Conservation (phyloP, 768 basidiomycete genomes). For the Suillus occidentalis region DNA sequence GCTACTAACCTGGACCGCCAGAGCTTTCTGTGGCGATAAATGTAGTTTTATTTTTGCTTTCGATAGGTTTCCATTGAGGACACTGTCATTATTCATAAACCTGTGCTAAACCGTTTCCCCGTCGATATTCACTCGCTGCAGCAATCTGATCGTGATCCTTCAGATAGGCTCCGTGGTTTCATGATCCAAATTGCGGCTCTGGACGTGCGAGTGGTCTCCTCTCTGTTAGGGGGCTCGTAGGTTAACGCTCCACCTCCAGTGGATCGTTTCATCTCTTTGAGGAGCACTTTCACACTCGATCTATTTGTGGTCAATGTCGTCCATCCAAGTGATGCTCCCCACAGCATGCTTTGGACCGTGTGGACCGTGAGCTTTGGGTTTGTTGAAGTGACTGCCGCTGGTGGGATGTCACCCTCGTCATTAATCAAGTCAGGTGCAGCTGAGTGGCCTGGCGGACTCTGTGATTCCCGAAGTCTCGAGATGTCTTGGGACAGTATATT, state of each 20-base stretch:
- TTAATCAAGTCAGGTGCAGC: conserved; percentile 6
- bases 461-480: neutral
- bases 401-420: conserved; percentile 44
- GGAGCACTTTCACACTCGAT: conserved; percentile 71
- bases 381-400: conserved; percentile 51
- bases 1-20: neutral
- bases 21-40: neutral
- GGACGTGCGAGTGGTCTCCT: conserved; percentile 4
- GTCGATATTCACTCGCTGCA: neutral
- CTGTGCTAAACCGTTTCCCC: neutral
- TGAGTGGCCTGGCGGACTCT: neutral
- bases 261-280: conserved; percentile 58
- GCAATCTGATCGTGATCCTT: conserved; percentile 40
- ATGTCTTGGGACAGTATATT: conserved; percentile 47
- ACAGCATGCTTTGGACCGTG: conserved; percentile 71
- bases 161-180: conserved; percentile 78
- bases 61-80: neutral
- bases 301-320: conserved; percentile 89
- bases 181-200: conserved; percentile 67
- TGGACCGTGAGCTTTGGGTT: conserved; percentile 70
- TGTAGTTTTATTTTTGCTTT: neutral
- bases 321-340: conserved; percentile 69
- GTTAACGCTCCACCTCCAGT: conserved; percentile 9
- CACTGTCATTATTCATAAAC: neutral
- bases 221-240: conserved; percentile 3